Percentiles rank a stretch among this genome's conserved stretches.
Conservation (phyloP, 164 flowering plant genomes). For the Magnolia officinalis region DNA sequence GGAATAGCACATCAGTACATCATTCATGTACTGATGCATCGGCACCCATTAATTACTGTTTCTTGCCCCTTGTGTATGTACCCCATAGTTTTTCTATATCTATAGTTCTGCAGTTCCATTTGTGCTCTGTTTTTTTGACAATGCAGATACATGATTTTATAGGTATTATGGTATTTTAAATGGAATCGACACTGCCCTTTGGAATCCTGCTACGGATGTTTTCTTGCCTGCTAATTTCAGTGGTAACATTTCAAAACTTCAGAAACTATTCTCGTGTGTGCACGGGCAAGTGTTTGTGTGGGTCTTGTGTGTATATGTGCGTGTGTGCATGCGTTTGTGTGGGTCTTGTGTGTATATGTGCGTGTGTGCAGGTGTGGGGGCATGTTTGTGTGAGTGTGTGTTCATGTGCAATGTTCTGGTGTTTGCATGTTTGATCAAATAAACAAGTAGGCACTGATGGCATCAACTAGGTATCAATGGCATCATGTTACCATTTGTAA, state of each 20-base stretch:
- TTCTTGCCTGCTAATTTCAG: conserved; percentile 51
- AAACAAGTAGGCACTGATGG: no score
- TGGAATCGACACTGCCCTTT: conserved; percentile 56
- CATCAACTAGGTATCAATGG: no score
- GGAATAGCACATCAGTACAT: neutral
- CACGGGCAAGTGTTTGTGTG: no score
- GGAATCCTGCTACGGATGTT: conserved; percentile 61
- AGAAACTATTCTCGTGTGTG: neutral
- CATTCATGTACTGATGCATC: neutral
- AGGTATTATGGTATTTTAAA: conserved; percentile 64
- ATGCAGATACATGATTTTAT: conserved; percentile 5
- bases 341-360: no score
- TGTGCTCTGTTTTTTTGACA: neutral
- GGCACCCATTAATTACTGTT: neutral
- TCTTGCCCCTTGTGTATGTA: neutral
- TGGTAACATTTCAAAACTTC: conserved; percentile 31
- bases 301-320: no score
- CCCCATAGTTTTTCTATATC: no score
- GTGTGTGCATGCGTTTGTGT: no score
- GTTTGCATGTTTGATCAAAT: no score
- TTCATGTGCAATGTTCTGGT: no score
- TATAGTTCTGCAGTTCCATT: neutral
- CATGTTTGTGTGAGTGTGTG: no score
- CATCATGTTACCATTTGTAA: neutral
- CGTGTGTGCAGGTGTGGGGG: no score